These are phyloP conservation scores for Ophidiomyces ophidiicola DNA, from an alignment of 2,329 filamentous ascomycete species.

Conservation along the genomic window DNA sequence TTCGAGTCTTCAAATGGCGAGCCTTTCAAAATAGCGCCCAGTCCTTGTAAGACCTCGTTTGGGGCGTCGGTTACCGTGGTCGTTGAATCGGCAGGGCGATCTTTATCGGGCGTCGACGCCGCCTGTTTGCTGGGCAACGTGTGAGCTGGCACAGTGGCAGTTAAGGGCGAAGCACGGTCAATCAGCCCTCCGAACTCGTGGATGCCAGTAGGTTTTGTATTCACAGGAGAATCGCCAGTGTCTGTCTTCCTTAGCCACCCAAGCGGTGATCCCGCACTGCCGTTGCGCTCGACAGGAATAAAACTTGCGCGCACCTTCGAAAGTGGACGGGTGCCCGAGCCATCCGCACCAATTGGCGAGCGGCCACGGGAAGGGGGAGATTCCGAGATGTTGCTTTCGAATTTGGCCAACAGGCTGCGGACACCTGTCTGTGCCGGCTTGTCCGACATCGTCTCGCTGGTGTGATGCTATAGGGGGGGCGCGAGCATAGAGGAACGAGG, in stretches of 20 bases:
- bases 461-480: background rate
- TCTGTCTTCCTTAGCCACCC: constrained; percentile 33
- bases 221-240: constrained; percentile 25
- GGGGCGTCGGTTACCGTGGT: constrained; percentile 3
- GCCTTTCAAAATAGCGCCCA: constrained; percentile 23
- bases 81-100: background rate
- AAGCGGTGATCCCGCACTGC: constrained; percentile 20
- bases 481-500: background rate
- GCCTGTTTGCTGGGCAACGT: constrained; percentile 2
- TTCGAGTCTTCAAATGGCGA: constrained; percentile 20
- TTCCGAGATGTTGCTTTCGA: constrained; percentile 57
- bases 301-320: constrained; percentile 67
- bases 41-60: constrained; percentile 9
- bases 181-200: constrained; percentile 22
- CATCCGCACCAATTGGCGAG: constrained; percentile 45
- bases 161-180: constrained; percentile 12
- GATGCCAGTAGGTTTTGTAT: constrained; percentile 20
- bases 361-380: constrained; percentile 58
- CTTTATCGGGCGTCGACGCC: constrained; percentile 8
- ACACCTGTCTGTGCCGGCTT: constrained; percentile 40
- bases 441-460: constrained; percentile 14
- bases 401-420: constrained; percentile 66
- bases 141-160: constrained; percentile 10
- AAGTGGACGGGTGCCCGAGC: constrained; percentile 44
- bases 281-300: constrained; percentile 50